phyloP scores from a whole-genome alignment of 2,329 filamentous ascomycete species.

The Coleophoma eucalyptorum region DNA sequence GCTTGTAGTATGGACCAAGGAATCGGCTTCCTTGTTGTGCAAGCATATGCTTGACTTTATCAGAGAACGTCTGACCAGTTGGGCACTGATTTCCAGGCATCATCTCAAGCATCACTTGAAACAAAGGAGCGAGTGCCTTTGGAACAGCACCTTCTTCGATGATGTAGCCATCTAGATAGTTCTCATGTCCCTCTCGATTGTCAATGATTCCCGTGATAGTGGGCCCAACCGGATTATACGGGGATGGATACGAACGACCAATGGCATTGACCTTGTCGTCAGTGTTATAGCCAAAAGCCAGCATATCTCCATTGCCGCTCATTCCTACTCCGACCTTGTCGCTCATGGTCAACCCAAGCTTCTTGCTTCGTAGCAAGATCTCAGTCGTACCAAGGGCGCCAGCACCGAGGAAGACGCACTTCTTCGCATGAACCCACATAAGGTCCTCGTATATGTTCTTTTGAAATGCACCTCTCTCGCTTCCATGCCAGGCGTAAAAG shows the following conservation, averaged over 20 bases:
- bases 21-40: conserved; percentile 49
- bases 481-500: conserved; percentile 62
- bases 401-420: conserved; percentile 64
- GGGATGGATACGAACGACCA: conserved; percentile 44
- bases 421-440: conserved; percentile 64
- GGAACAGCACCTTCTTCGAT: conserved; percentile 62
- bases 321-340: conserved; percentile 53
- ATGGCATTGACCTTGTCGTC: conserved; percentile 53
- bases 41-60: conserved; percentile 41
- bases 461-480: conserved; percentile 50
- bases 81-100: conserved; percentile 43
- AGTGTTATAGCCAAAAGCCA: conserved; percentile 62
- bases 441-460: conserved; percentile 52
- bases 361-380: conserved; percentile 57
- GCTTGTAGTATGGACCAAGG: conserved; percentile 52
- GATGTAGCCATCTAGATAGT: conserved; percentile 58
- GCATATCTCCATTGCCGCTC: conserved; percentile 64
- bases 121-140: conserved; percentile 47
- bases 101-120: conserved; percentile 53
- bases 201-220: conserved; percentile 63
- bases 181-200: conserved; percentile 45
- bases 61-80: conserved; percentile 32
- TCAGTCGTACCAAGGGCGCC: conserved; percentile 63
- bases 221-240: conserved; percentile 52
- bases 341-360: conserved; percentile 55